A percentile compares a stretch with the other conserved stretches of the same genome.
Evolutionary conservation across 139 green algal genomes (phyloP).

Genomic region (Chlamydomonas sp.): DNA sequence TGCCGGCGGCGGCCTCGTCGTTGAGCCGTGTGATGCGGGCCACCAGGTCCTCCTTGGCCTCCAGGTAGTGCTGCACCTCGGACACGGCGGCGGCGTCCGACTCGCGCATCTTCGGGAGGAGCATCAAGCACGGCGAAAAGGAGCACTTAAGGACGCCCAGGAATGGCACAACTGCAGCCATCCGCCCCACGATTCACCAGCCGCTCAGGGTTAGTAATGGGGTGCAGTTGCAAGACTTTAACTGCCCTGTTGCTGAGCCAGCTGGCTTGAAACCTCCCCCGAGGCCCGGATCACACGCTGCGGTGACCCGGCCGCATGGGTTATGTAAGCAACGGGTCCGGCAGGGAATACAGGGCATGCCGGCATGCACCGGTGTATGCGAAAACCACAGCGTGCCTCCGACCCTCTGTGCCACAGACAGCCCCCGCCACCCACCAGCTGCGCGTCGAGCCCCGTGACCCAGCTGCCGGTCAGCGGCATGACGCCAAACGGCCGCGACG

Average conservation of each 20-base stretch:
- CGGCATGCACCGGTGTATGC: no score
- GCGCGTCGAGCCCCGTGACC: neutral
- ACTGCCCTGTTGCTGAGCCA: neutral
- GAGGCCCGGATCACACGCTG: neutral
- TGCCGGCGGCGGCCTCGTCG: slow-evolving; percentile 59
- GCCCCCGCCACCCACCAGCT: no score
- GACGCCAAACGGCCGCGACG: neutral
- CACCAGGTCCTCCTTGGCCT: slow-evolving; percentile 78
- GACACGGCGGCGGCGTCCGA: neutral
- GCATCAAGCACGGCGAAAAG: neutral
- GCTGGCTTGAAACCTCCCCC: neutral
- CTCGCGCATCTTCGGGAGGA: slow-evolving; percentile 3
- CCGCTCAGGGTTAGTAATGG: neutral
- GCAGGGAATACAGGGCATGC: no score
- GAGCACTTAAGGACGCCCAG: neutral
- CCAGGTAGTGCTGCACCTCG: slow-evolving; percentile 52
- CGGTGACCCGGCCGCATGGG: no score
- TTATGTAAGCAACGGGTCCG: neutral
- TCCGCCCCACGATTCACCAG: neutral
- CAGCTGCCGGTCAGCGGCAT: no score
- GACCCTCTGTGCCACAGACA: no score
- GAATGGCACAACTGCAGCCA: neutral
- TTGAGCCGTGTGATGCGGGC: slow-evolving; percentile 72
- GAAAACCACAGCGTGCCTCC: no score
- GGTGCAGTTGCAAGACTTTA: neutral